Conservation (phyloP, 2,329 filamentous ascomycete species). For the Fusarium sp. region DNA sequence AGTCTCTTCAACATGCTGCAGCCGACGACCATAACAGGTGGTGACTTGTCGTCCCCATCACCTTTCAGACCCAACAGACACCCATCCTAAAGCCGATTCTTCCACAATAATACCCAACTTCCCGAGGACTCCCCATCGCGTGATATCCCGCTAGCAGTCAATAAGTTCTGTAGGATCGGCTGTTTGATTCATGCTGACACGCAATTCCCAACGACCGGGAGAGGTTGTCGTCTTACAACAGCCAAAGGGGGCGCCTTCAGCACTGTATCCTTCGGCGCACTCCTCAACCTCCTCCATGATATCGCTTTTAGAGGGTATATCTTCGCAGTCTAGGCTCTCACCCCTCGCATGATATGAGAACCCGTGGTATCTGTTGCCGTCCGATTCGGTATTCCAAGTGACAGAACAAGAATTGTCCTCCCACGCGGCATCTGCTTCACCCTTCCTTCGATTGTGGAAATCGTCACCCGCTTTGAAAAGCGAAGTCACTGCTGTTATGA, state of each 20-base stretch:
- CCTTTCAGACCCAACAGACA: too few relatives aligned
- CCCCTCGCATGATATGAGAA: background rate
- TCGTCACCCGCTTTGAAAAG: too few relatives aligned
- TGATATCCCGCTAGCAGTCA: background rate
- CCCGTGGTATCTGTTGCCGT: background rate
- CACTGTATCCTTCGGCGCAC: background rate
- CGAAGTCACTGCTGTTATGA: too few relatives aligned
- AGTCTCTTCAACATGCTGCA: too few relatives aligned
- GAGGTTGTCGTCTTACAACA: background rate
- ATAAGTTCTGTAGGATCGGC: background rate
- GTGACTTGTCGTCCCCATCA: too few relatives aligned
- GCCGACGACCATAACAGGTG: too few relatives aligned
- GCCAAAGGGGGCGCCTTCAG: background rate
- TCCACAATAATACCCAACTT: background rate
- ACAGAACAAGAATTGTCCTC: background rate
- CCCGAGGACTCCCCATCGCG: accelerated
- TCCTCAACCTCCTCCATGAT: background rate
- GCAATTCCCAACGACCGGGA: background rate
- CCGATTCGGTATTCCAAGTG: background rate
- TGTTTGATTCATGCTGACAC: background rate
- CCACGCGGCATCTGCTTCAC: background rate
- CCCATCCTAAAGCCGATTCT: too few relatives aligned
- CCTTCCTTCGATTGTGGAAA: too few relatives aligned
- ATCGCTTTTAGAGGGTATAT: background rate
- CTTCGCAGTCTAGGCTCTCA: background rate